Evolutionary conservation across 352 stramenopile species (phyloP), one percentile per base, ranked within the genome.

Genomic region (Pythium plurisporium): DNA sequence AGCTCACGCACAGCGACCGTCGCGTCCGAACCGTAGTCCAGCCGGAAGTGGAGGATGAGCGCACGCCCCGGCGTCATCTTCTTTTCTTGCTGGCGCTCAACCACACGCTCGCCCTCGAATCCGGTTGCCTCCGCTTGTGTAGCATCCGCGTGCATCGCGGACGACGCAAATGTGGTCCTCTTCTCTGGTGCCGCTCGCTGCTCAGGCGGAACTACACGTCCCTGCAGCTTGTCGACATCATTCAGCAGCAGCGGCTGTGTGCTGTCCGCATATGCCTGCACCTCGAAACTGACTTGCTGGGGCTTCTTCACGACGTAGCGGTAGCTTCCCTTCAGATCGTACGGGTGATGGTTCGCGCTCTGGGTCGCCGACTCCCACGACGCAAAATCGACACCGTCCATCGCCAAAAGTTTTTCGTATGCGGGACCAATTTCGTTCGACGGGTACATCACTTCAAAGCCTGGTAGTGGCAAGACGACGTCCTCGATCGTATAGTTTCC

Each of bases 1-100:
- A 99, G 68, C 67, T 99, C 96, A 52, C 96, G 82, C 42, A 99
- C 72, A 8, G 90, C 91, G 80, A 98, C 97, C 7, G 95, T 99
- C 6, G 96, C 96, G 76, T 99, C 98, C 29, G 91, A 87, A 20
- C 73, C 76, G 42, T 81, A 82, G 17, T 74, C 72, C 26, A 90
- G 64, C 25, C 72, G 71, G 41, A 90, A 90, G 42, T 80, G 68
- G 9, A 92, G 69, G 25, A 70, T 10, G 22, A 70, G 25, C 23
- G 63, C 63, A 11, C 58, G 56, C 9, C 49, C 63, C 3, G 51
- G 27, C 15, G 43, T 40, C 14, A 19, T 20, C 50, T 59, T 55
- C 40, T 50, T 53, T 42, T 52, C 37, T 15, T 44, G 12, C n/a
- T 44, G n/a, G 17, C 12, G 19, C 34, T 53, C 36, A 11, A n/a